These are phyloP conservation scores for Leptographium wingfieldii DNA, from an alignment of 2,329 filamentous ascomycete genomes.

Conservation along the genomic window DNA sequence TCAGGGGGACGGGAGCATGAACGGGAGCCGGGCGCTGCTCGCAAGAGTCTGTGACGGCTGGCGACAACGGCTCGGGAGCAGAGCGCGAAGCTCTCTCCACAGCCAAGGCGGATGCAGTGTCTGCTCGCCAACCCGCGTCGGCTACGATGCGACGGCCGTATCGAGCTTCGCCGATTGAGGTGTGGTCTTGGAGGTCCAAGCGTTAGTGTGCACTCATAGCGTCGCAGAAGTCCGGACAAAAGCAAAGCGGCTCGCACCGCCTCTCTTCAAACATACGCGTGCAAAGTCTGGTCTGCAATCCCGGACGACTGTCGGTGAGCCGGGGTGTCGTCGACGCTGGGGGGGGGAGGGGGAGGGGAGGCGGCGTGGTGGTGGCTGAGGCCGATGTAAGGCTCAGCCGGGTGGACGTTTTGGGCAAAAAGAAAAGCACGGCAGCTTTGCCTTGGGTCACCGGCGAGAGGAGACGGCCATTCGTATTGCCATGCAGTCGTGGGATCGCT, in stretches of 20 bases:
- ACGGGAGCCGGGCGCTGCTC: neutral
- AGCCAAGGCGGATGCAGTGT: slow-evolving; percentile 7
- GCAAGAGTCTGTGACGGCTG: neutral
- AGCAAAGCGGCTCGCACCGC: neutral
- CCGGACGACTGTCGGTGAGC: too few relatives aligned
- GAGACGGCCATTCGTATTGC: neutral
- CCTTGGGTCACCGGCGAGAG: slow-evolving; percentile 1
- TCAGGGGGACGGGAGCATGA: neutral
- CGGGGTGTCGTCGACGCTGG: too few relatives aligned
- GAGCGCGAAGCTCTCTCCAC: slow-evolving; percentile 16
- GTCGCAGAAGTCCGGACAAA: neutral
- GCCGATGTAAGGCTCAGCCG: neutral
- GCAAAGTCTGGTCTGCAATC: neutral
- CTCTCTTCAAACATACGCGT: neutral
- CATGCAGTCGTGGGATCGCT: neutral
- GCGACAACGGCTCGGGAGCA: slow-evolving; percentile 11
- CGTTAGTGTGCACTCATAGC: neutral
- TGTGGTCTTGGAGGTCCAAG: neutral
- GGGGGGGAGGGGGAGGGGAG: too few relatives aligned
- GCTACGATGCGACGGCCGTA: neutral
- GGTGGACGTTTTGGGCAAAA: neutral
- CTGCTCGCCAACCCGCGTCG: neutral
- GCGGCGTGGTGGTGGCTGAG: neutral
- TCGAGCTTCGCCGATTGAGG: neutral
- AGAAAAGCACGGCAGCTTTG: neutral